Evolutionary conservation across 2,329 filamentous ascomycete genomes (phyloP).

Genomic region (Alternaria conjuncta): DNA sequence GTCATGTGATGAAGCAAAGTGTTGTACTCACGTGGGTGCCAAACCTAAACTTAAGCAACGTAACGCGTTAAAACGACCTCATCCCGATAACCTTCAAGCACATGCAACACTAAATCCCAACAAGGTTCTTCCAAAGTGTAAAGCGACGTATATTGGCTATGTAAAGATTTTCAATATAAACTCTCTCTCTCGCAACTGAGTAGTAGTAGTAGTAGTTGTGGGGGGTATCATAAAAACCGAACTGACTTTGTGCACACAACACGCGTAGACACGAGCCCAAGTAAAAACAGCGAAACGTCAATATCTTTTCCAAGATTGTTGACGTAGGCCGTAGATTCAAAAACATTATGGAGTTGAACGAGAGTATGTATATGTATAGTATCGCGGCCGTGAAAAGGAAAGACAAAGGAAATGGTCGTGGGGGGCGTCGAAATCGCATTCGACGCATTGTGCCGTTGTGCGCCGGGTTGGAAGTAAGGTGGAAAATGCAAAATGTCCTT

Average conservation of each 20-base stretch:
- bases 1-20: not conserved
- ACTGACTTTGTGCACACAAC: conserved; percentile 2
- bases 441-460: conserved; percentile 34
- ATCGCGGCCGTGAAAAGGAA: conserved; percentile 7
- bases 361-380: not conserved
- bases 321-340: conserved; percentile 15
- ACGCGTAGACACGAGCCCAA: not conserved
- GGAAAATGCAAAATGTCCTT: conserved; percentile 5
- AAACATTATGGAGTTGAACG: conserved; percentile 18
- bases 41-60: not conserved
- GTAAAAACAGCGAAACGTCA: not conserved
- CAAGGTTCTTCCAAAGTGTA: not conserved
- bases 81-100: not conserved
- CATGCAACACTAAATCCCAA: not conserved
- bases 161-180: not conserved
- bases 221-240: conserved; percentile 1
- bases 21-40: not conserved
- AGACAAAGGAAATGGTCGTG: conserved; percentile 42
- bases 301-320: not conserved
- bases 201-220: not conserved
- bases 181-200: not conserved
- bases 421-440: conserved; percentile 43
- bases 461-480: conserved; percentile 21
- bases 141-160: not conserved
- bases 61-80: not conserved